Evolutionary conservation across 2,329 filamentous ascomycete species (phyloP), one percentile per base, ranked within the genome.

Genomic region (Arachnopeziza araneosa): DNA sequence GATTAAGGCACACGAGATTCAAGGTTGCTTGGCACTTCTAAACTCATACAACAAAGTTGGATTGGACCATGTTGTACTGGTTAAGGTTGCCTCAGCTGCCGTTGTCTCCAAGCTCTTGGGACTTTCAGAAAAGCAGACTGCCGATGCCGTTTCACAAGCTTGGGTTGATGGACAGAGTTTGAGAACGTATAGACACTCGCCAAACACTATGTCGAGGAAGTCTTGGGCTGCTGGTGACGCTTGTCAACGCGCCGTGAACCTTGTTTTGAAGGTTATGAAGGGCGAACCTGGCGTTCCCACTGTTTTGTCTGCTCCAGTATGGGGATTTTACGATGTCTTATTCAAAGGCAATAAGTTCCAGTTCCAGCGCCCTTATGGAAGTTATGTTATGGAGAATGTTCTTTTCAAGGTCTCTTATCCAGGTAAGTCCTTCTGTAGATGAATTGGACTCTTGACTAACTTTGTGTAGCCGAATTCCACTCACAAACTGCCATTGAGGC

Each of bases 301-400:
- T 7, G 93, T 98, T 51, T 86, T 99, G 61, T 95, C 91, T 54
- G 92, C 93, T 10, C 92, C 92, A 48, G 87, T 87, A 60, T 99
- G 95, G 95, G 95, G 95, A 62, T 99, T 98, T 84, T 99, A 99
- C 79, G 95, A 99, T 74, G 93, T 98, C 66, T 84, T 96, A 66
- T 99, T 98, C 83, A 91, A 93, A 80, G 92, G 92, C 78, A 91
- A 96, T 71, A 90, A 90, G 77, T 99, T 99, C 75, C 81, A 92
- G 76, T 99, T 97, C 83, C 93, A 98, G 82, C 87, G 95, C 64
- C 86, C 88, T 61, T 99, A 99, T 74, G 93, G 93, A 74, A 96
- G 90, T 82, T 99, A 99, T 77, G 95, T 99, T 68, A 99, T 99
- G 95, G 95, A 99, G 86, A 99, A 98, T 73, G 92, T 99, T 63